Conservation (phyloP, 768 basidiomycete species). For the Hygrocybe coccinea region DNA sequence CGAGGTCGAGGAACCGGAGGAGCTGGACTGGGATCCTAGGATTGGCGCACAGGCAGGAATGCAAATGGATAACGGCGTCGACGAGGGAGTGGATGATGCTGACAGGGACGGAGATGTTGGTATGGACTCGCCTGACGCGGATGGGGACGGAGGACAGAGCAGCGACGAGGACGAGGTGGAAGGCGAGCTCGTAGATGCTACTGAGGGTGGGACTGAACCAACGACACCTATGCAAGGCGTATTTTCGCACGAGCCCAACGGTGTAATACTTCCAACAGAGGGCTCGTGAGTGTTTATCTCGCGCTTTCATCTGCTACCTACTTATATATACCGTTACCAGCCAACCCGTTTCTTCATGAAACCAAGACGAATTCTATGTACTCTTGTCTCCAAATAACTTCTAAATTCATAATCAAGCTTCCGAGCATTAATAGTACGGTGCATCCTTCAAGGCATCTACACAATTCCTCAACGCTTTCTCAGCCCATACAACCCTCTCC, state of each 20-base stretch:
- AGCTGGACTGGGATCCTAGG: slow-evolving; percentile 66
- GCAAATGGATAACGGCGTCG: slow-evolving; percentile 1
- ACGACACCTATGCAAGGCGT: not conserved
- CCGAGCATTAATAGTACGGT: slow-evolving; percentile 41
- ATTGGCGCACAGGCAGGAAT: slow-evolving; percentile 18
- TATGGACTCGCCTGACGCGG: slow-evolving; percentile 18
- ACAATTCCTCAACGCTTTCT: slow-evolving; percentile 35
- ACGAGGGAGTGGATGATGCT: slow-evolving; percentile 11
- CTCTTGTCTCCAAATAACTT: too few relatives aligned
- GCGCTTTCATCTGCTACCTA: too few relatives aligned
- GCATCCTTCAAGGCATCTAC: slow-evolving; percentile 45
- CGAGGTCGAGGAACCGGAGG: slow-evolving; percentile 74
- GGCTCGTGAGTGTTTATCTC: too few relatives aligned
- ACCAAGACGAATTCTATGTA: not conserved
- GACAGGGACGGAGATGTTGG: slow-evolving; percentile 27
- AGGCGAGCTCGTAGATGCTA: slow-evolving; percentile 6
- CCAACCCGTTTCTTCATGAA: not conserved
- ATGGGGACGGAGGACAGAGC: slow-evolving; percentile 13
- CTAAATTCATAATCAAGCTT: not conserved
- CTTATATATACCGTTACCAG: not conserved
- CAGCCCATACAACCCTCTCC: slow-evolving; percentile 37
- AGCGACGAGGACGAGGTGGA: slow-evolving; percentile 21
- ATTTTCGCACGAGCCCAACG: not conserved
- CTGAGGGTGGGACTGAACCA: slow-evolving; percentile 2
- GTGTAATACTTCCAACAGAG: too few relatives aligned